Conservation (phyloP, 2,329 filamentous ascomycete genomes). For the Cladosporium sp. region DNA sequence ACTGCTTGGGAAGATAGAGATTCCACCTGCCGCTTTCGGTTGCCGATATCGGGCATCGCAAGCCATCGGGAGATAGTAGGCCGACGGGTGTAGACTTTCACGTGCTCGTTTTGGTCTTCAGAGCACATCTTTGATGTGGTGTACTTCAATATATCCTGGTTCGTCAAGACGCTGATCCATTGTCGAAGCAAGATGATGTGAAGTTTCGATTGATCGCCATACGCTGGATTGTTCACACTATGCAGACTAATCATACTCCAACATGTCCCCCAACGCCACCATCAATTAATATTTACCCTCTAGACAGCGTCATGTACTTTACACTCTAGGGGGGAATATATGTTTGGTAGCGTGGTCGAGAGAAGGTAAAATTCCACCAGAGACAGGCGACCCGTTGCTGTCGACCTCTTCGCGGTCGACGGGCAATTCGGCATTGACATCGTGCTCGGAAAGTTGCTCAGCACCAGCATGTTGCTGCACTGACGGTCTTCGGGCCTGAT, state of each 20-base stretch:
- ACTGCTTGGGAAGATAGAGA: not conserved
- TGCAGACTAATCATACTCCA: not conserved
- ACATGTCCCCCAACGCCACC: not conserved
- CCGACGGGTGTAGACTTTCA: not conserved
- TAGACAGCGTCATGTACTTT: not conserved
- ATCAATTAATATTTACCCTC: not conserved
- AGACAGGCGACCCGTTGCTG: not conserved
- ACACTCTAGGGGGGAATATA: not conserved
- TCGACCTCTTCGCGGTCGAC: not conserved
- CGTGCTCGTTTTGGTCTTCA: no score
- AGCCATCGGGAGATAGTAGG: not conserved
- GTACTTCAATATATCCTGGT: not conserved
- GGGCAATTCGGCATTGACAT: not conserved
- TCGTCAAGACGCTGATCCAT: not conserved
- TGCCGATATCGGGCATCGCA: not conserved
- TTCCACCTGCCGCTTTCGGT: slow-evolving; percentile 9
- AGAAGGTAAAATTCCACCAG: not conserved
- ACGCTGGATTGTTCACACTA: not conserved
- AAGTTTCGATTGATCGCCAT: not conserved
- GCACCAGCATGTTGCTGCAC: not conserved
- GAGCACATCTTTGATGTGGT: not conserved
- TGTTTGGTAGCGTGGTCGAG: not conserved
- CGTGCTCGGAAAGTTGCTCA: not conserved
- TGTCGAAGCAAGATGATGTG: not conserved
- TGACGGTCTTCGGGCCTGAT: not conserved